phyloP scores from a whole-genome alignment of 352 stramenopile species.

The Globisporangium cystogenes region DNA sequence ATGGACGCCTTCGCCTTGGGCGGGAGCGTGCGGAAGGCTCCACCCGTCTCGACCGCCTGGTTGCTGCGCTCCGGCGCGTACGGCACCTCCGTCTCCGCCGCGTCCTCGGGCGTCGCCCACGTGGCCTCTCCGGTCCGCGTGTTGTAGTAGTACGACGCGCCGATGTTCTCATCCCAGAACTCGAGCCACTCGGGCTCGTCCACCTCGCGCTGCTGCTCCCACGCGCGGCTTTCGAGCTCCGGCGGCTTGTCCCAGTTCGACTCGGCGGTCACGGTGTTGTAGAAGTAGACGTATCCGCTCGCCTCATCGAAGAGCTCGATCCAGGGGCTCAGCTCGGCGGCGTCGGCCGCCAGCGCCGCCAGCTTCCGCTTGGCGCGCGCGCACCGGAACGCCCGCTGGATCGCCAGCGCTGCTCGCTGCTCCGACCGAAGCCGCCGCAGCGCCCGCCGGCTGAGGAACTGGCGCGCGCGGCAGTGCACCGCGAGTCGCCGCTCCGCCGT shows the following conservation, averaged over 20 bases:
- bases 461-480: slow-evolving; percentile 31
- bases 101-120: slow-evolving; percentile 42
- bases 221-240: neutral
- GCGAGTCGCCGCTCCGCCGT: slow-evolving; percentile 8
- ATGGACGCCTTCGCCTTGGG: slow-evolving; percentile 7
- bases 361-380: slow-evolving; percentile 33
- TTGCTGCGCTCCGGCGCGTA: slow-evolving; percentile 4
- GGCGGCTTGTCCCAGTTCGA: slow-evolving; percentile 39
- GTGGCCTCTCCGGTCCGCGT: slow-evolving; percentile 54
- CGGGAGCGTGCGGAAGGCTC: slow-evolving; percentile 13
- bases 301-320: slow-evolving; percentile 68
- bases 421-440: slow-evolving; percentile 17
- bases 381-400: slow-evolving; percentile 57
- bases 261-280: slow-evolving; percentile 41
- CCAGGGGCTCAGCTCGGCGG: slow-evolving; percentile 24
- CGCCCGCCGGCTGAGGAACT: slow-evolving; percentile 27
- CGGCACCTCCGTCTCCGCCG: neutral
- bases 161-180: slow-evolving; percentile 70
- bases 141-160: slow-evolving; percentile 67
- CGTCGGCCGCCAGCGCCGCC: slow-evolving; percentile 25
- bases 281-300: slow-evolving; percentile 67
- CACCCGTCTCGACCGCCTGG: neutral
- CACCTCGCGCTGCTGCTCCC: slow-evolving; percentile 2
- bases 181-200: slow-evolving; percentile 48
- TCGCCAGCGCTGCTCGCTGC: slow-evolving; percentile 25